These are phyloP conservation scores for Globisporangium nodosum DNA, from an alignment of 352 stramenopile species.

Conservation along the genomic window DNA sequence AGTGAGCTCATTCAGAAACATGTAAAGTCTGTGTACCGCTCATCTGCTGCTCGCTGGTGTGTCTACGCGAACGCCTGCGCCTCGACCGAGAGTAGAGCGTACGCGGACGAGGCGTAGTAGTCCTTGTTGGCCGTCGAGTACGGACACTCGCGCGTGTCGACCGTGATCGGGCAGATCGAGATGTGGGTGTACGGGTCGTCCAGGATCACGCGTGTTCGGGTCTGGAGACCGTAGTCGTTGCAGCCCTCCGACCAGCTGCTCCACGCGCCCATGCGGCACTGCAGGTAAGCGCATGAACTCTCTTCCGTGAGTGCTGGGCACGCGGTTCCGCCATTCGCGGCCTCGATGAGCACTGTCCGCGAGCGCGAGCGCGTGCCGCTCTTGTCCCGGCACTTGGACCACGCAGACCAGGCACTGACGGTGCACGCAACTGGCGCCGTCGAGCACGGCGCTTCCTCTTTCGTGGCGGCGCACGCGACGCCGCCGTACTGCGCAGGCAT, in stretches of 20 bases:
- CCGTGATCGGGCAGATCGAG: constrained; percentile 18
- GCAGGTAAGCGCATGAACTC: constrained; percentile 19
- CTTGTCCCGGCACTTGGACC: constrained; percentile 21
- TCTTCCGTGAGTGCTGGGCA: constrained; percentile 17
- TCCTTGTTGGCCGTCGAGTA: constrained; percentile 33
- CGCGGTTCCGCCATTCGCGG: constrained; percentile 22
- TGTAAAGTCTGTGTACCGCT: too few relatives aligned
- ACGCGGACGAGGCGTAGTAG: constrained; percentile 13
- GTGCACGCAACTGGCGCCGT: constrained; percentile 20
- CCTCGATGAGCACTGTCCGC: constrained; percentile 17
- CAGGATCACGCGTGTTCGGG: constrained; percentile 22
- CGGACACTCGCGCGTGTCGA: constrained; percentile 19
- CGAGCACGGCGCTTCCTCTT: constrained; percentile 13
- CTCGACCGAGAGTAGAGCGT: constrained; percentile 15
- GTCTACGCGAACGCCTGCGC: constrained; percentile 21
- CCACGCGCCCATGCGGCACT: constrained; percentile 26
- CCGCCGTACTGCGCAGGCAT: constrained; percentile 29
- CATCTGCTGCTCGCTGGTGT: not conserved
- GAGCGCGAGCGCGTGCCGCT: constrained; percentile 15
- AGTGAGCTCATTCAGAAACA: too few relatives aligned
- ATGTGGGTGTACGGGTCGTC: constrained; percentile 26
- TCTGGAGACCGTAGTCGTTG: constrained; percentile 28
- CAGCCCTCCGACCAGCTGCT: constrained; percentile 21
- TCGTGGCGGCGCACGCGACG: constrained; percentile 18
- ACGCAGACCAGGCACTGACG: constrained; percentile 17